Conservation (phyloP, 2,329 filamentous ascomycete species). For the Pochonia chlamydosporia region DNA sequence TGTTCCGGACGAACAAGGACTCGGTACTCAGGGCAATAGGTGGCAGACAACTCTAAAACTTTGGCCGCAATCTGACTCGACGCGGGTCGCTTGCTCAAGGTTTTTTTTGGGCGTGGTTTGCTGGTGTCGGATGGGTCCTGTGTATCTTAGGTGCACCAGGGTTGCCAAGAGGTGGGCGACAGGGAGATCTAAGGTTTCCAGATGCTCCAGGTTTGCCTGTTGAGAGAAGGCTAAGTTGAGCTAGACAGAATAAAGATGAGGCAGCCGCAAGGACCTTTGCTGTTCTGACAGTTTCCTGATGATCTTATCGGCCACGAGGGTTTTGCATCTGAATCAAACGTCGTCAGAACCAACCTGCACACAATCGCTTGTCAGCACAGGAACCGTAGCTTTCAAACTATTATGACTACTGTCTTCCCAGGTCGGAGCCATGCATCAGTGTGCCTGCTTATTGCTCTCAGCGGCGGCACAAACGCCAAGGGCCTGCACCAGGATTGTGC, state of each 20-base stretch:
- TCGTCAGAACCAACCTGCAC: not conserved
- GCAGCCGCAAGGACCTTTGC: not conserved
- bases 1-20: too few relatives aligned
- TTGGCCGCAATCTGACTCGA: not conserved
- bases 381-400: not conserved
- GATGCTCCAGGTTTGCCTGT: not conserved
- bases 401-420: not conserved
- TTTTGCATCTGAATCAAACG: not conserved
- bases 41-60: not conserved
- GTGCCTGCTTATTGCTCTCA: not conserved
- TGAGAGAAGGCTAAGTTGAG: too few relatives aligned
- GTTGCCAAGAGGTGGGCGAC: not conserved
- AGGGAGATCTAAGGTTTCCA: not conserved
- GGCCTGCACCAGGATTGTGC: not conserved
- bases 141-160: not conserved
- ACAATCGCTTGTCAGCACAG: not conserved
- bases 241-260: not conserved
- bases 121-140: not conserved
- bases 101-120: not conserved
- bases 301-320: not conserved
- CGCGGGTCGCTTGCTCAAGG: not conserved
- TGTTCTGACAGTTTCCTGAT: not conserved
- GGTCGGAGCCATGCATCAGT: not conserved
- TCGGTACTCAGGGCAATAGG: not conserved
- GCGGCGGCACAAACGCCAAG: not conserved